Evolutionary conservation across 306 rosid species (phyloP).

Genomic region (Quercus suber): DNA sequence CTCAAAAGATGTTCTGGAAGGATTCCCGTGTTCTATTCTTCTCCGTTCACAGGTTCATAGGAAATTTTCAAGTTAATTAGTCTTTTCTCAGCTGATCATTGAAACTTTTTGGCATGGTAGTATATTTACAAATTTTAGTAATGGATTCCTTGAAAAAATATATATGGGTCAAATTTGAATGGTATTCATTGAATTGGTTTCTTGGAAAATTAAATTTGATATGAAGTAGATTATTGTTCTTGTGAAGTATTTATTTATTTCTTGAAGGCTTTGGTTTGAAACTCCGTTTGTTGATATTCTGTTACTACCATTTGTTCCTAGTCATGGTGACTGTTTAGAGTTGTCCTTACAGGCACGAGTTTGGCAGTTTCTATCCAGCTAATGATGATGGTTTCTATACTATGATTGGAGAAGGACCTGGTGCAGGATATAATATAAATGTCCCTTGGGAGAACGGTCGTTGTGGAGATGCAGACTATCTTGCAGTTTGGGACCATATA

Average conservation of each 20-base stretch:
- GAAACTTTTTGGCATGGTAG: background rate
- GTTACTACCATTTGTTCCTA: conserved; percentile 15
- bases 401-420: conserved; percentile 78
- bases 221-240: conserved; percentile 1
- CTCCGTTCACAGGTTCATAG: conserved; percentile 86
- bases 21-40: conserved; percentile 88
- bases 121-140: background rate
- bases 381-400: conserved; percentile 70
- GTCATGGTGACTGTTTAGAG: conserved; percentile 12
- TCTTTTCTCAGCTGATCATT: background rate
- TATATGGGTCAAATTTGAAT: background rate
- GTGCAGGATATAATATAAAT: conserved; percentile 84
- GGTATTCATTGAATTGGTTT: background rate
- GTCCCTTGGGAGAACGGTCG: conserved; percentile 94
- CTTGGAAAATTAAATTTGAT: background rate
- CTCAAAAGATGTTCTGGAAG: conserved; percentile 85
- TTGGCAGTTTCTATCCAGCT: conserved; percentile 81
- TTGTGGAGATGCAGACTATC: conserved; percentile 93
- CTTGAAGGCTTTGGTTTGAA: conserved; percentile 12
- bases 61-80: background rate
- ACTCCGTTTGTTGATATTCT: background rate
- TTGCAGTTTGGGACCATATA: conserved; percentile 94
- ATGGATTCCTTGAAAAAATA: background rate
- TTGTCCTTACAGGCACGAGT: conserved; percentile 72
- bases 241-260: background rate